Evolutionary conservation across 371 early-diverging fungal genomes (phyloP), one percentile per base, ranked within the genome.

Genomic region (Mortierella sp.): DNA sequence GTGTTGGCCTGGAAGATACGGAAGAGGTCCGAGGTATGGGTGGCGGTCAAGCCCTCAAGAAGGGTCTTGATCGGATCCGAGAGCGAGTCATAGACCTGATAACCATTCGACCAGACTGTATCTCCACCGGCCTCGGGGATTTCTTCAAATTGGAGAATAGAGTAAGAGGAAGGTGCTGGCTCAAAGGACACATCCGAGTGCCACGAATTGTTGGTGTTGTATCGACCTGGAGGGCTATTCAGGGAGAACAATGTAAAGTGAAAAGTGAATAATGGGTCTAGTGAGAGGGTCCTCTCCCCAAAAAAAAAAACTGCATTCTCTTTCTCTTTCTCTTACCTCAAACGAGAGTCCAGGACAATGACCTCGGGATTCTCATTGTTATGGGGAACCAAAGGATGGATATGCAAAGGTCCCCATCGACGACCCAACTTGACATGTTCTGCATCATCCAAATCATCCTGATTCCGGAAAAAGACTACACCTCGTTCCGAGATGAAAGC

Each of bases 151-250:
- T 86, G 83, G 18, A 90, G 75, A 21, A 87, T 81, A 7, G 92
- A 86, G 61, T 85, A 74, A 18, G 86, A 86, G 4, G 88, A 70
- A 15, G 92, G 90, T 26, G 87, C 83, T 0, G 72, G 61, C 66
- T 92, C 92, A 60, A 85, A 91, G 12, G 85, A 85, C 26, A 90
- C 84, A 73, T 91, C 91, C 59, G 83, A 80, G 60, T 88, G 89
- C 87, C 88, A 88, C 14, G 75, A 80, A 55, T 80, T 77, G 57
- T 82, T 82, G 63, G 80, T 79, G 55, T 79, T 79, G 68, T 66
- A 79, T 25, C 74, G 80, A n/a, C 53, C 62, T 1, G 63, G 63
- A 37, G 66, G 70, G 50, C 67, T 68, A 29, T 6, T 46, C 43
- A n/a, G 16, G 14, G 0, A 2, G n/a, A 1, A 53, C 7, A 3